Base-by-base conservation (phyloP, 2,329 filamentous ascomycete species). In the Penicillium sp. region DNA sequence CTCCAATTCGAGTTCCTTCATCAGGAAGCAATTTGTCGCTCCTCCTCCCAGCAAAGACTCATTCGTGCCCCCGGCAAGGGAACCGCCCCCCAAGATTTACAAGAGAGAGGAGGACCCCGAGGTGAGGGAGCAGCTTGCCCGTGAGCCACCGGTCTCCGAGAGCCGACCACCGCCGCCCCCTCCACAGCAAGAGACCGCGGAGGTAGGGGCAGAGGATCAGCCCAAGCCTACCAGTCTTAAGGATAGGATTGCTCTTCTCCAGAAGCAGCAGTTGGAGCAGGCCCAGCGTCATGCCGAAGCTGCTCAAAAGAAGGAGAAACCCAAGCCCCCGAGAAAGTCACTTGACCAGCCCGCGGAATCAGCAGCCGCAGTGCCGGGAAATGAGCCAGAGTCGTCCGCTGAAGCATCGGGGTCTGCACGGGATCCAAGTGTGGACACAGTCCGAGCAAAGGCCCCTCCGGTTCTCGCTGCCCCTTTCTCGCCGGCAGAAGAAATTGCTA, bases 1-100 rank as follows among this genome's bases (percentile, higher is more conserved):
- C 2, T 67, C 73, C 9, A 75, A 81, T 50, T 75, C 80, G 42
- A 78, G 79, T 55, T 79, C 79, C 46, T 97, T 97, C 65, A 84
- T 98, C 71, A 96, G 92, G 78, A 97, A 97, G 72, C 90, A 92
- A 0, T 98, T 96, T 63, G 91, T 98, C 49, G 89, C 93, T 3
- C 90, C 93, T 44, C 93, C 93, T 15, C 93, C 93, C 0, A 95
- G 90, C 69, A 87, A 89, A 59, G 87, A 96, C 74, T 87, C 92
- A 23, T 98, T 89, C 64, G 80, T 98, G 8, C 89, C 93, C 23
- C 84, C 88, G 3, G 71, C 72, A 27, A 82, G 84, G 20, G 87
- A 93, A 54, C 84, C 86, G 1, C 80, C 85, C 4, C 79, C 85
- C 42, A 95, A 86, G 72, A 70, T 90, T 20, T 95, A 96, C 66